Percentiles rank a stretch among this genome's conserved stretches.
These are phyloP conservation scores for Steccherinum ochraceum DNA, from an alignment of 768 basidiomycete genomes.

Conservation along the genomic window DNA sequence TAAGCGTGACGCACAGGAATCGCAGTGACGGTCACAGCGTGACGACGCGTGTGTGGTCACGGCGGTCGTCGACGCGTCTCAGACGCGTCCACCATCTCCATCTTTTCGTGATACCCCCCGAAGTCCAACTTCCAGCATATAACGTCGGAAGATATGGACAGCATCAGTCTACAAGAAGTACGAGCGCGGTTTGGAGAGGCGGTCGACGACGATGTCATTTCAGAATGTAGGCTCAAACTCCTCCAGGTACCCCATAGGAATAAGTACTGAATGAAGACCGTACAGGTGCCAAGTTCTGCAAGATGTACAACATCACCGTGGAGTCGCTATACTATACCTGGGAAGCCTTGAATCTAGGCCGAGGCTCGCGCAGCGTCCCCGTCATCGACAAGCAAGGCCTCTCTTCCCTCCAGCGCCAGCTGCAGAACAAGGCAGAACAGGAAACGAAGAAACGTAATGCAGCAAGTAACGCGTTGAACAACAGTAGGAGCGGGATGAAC, in stretches of 20 bases:
- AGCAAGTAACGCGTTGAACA: background rate
- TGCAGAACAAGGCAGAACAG: background rate
- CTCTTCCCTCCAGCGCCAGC: background rate
- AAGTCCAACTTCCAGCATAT: slow-evolving; percentile 2
- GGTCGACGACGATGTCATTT: background rate
- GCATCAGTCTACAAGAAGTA: background rate
- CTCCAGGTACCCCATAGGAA: too few relatives aligned
- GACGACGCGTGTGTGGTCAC: background rate
- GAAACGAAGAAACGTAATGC: background rate
- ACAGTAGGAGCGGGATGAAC: background rate
- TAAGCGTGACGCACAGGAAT: too few relatives aligned
- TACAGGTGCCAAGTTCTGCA: slow-evolving; percentile 58
- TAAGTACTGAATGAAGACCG: too few relatives aligned
- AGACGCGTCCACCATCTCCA: background rate
- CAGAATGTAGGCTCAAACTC: slow-evolving; percentile 55
- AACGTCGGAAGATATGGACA: too few relatives aligned
- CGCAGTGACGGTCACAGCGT: too few relatives aligned
- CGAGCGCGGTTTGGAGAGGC: background rate
- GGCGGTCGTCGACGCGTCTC: background rate
- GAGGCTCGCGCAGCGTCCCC: background rate
- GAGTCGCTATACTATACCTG: slow-evolving; percentile 59
- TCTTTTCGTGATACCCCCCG: background rate
- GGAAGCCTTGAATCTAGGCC: slow-evolving; percentile 43
- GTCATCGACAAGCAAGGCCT: too few relatives aligned
- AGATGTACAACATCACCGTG: slow-evolving; percentile 49